These are phyloP conservation scores for Syncephalastrum monosporum DNA, from an alignment of 371 early-diverging fungal species.

Conservation along the genomic window DNA sequence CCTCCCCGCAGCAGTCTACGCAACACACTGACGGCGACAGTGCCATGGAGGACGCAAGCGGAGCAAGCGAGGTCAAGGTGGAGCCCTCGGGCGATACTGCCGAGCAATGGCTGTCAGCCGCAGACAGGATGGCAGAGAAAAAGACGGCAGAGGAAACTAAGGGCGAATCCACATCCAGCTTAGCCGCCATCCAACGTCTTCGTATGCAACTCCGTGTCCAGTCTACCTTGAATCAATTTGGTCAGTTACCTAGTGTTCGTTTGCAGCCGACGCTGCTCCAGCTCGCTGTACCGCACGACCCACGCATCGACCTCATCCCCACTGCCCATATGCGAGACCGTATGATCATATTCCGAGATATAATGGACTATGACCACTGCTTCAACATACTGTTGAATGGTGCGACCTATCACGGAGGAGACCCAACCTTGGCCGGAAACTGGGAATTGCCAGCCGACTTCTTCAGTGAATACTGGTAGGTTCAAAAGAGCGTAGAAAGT, in stretches of 20 bases:
- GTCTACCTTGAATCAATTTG: not conserved
- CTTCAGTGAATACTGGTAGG: conserved; percentile 17
- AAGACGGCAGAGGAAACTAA: conserved; percentile 7
- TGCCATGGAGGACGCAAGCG: too few relatives aligned
- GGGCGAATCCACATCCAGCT: not conserved
- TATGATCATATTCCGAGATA: conserved; percentile 49
- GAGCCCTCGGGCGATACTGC: too few relatives aligned
- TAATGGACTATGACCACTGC: conserved; percentile 47
- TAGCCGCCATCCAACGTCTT: conserved; percentile 19
- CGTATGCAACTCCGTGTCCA: conserved; percentile 21
- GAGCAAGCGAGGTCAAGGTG: too few relatives aligned
- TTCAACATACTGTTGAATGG: conserved; percentile 38
- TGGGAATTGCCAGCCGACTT: conserved; percentile 33
- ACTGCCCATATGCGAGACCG: conserved; percentile 49
- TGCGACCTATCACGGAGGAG: conserved; percentile 44
- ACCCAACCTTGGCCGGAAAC: conserved; percentile 37
- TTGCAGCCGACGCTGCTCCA: conserved; percentile 24
- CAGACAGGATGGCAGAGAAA: conserved; percentile 2
- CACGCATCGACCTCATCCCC: conserved; percentile 51
- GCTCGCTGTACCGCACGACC: conserved; percentile 42
- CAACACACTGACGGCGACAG: too few relatives aligned
- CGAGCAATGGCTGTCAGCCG: too few relatives aligned
- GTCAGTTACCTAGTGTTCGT: conserved; percentile 9
- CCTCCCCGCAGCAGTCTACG: too few relatives aligned
- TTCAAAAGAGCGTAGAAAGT: too few relatives aligned